Evolutionary conservation across 2,329 filamentous ascomycete species (phyloP).

Genomic region (Diaporthe ampelina): DNA sequence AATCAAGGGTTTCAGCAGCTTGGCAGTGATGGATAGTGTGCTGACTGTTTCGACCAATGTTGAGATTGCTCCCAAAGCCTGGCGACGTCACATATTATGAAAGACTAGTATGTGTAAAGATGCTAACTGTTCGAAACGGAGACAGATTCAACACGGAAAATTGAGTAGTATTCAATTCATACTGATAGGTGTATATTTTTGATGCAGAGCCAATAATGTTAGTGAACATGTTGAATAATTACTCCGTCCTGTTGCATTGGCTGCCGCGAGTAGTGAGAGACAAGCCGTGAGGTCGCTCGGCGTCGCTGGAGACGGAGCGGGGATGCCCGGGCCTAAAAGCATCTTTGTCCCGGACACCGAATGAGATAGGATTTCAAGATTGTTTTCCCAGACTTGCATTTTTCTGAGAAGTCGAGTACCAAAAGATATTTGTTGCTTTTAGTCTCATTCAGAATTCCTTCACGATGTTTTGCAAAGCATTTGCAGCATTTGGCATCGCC

Average conservation of each 20-base stretch:
- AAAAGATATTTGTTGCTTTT: too few relatives aligned
- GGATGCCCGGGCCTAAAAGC: neutral
- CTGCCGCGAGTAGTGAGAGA: neutral
- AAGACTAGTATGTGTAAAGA: too few relatives aligned
- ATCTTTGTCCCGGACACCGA: slow-evolving; percentile 24
- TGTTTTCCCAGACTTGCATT: too few relatives aligned
- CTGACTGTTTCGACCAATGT: too few relatives aligned
- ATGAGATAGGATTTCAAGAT: neutral
- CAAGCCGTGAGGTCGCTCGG: neutral
- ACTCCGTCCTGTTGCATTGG: neutral
- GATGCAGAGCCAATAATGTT: neutral
- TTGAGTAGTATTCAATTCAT: neutral
- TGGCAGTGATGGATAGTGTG: neutral
- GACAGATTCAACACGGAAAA: neutral
- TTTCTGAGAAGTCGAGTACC: too few relatives aligned
- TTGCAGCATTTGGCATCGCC: neutral
- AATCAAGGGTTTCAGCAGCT: neutral
- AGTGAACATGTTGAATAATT: neutral
- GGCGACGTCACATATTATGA: too few relatives aligned
- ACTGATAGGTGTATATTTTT: too few relatives aligned
- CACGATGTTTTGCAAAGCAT: neutral
- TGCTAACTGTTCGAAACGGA: too few relatives aligned
- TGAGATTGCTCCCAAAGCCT: too few relatives aligned
- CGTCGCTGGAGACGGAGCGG: neutral
- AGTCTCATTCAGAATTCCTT: too few relatives aligned